Conservation (phyloP, 106 monocot genomes). For the Vanilla planifolia region DNA sequence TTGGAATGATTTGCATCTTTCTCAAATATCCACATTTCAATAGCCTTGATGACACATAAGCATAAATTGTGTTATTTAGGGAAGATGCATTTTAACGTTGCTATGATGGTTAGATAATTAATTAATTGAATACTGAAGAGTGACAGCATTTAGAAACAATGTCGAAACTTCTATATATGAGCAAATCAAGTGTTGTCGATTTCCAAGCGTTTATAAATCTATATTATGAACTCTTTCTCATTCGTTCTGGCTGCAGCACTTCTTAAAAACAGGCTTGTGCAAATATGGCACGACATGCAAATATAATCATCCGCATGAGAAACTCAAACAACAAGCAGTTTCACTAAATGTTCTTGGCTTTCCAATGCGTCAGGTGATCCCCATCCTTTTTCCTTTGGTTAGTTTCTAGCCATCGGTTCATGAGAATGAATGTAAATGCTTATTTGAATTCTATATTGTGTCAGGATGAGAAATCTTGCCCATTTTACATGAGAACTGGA, state of each 20-base stretch:
- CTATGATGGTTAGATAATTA: no score
- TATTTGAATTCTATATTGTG: not conserved
- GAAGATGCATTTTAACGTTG: no score
- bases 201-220: no score
- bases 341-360: slow-evolving; percentile 57
- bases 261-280: slow-evolving; percentile 79
- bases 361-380: slow-evolving; percentile 74
- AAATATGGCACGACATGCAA: slow-evolving; percentile 77
- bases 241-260: slow-evolving; percentile 55
- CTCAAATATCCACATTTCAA: no score
- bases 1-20: no score
- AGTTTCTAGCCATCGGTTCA: not conserved
- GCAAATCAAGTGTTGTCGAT: no score
- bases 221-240: not conserved
- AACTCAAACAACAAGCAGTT: slow-evolving; percentile 30
- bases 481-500: slow-evolving; percentile 77
- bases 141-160: no score
- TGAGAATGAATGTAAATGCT: not conserved
- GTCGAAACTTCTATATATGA: no score
- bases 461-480: slow-evolving; percentile 72
- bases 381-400: not conserved
- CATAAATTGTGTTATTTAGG: no score
- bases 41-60: no score
- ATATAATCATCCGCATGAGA: slow-evolving; percentile 87
- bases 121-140: no score